Evolutionary conservation across 2,329 filamentous ascomycete species (phyloP), one percentile per base, ranked within the genome.

Genomic region (Botrytis hyacinthi): DNA sequence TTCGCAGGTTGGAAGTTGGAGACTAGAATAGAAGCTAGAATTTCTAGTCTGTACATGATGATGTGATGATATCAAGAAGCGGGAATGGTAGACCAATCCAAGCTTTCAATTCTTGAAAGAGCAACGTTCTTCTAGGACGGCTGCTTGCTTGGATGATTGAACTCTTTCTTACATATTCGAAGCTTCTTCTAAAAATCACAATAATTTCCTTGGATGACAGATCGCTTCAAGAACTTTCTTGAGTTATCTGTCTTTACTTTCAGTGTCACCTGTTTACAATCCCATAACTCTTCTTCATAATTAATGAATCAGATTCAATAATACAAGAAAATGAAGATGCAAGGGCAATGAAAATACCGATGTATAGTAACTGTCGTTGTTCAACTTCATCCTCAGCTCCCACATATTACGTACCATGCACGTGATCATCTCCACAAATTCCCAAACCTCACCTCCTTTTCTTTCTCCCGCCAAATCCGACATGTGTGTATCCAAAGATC

Each of bases 371-470:
- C 26, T 14, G 46, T 54, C 16, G 14, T 37, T 12, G 46, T 40
- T 7, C 26, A 42, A 18, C n/a, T 16, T 29, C 26, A 42, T 26
- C n/a, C 9, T 22, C 46, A 67, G 46, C 65, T 20, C 26, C 48
- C 44, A 8, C 5, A 57, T 26, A 32, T 68, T 29, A 42, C 66
- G 32, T n/a, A 40, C 26, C 48, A 4, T 40, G 7, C 70, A 59
- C 70, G 44, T 54, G 60, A 57, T 22, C 26, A 6, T 57, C 61
- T n/a, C 61, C 46, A 51, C 35, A 51, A 48, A 29, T 72, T 46
- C 46, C 51, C 16, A 40, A 35, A 42, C 37, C 35, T 54, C 48
- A 72, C 70, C 71, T 68, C 62, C 63, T 57, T 68, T 48, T 37
- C 26, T 57, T 61, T 14, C 42, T 60, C 51, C n/a, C 20, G 51